Percentiles rank a stretch among this genome's conserved stretches.
phyloP scores from a whole-genome alignment of 495 filamentous ascomycete genomes.

The Neurospora intermedia region DNA sequence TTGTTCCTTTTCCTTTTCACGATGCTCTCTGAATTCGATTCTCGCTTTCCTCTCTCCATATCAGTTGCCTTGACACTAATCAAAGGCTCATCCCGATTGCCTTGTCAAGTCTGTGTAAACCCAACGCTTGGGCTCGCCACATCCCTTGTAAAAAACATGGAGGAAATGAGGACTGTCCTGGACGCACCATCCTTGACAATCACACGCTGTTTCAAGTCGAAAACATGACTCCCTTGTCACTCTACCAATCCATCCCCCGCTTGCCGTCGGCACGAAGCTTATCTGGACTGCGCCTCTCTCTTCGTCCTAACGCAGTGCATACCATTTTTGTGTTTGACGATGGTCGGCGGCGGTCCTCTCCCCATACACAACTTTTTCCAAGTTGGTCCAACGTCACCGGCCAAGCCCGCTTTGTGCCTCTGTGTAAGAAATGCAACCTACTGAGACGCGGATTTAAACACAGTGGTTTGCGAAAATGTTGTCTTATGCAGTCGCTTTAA shows the following conservation, averaged over 20 bases:
- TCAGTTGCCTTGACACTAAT: background rate
- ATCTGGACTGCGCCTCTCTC: background rate
- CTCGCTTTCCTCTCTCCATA: background rate
- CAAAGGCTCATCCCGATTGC: background rate
- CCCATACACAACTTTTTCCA: background rate
- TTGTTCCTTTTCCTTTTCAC: background rate
- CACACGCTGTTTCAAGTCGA: background rate
- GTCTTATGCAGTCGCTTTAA: conserved; percentile 14
- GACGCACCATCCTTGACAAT: background rate
- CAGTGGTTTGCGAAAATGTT: conserved; percentile 11
- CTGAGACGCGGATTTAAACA: background rate
- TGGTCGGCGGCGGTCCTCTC: too few species aligned
- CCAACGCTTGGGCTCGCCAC: background rate
- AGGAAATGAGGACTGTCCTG: background rate
- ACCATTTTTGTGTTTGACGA: too few species aligned
- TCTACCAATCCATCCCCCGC: background rate
- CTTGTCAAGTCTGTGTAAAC: background rate
- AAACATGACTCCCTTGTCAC: background rate
- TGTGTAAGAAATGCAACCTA: background rate
- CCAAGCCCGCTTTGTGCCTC: background rate
- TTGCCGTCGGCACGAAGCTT: background rate
- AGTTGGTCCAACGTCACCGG: background rate
- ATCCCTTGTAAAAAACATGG: background rate
- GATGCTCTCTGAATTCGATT: background rate
- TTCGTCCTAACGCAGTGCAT: background rate